A percentile compares a stretch with the other conserved stretches of the same genome.
These are phyloP conservation scores for Ceratocystis cubensis DNA, from an alignment of 2,329 filamentous ascomycete genomes.

Conservation along the genomic window DNA sequence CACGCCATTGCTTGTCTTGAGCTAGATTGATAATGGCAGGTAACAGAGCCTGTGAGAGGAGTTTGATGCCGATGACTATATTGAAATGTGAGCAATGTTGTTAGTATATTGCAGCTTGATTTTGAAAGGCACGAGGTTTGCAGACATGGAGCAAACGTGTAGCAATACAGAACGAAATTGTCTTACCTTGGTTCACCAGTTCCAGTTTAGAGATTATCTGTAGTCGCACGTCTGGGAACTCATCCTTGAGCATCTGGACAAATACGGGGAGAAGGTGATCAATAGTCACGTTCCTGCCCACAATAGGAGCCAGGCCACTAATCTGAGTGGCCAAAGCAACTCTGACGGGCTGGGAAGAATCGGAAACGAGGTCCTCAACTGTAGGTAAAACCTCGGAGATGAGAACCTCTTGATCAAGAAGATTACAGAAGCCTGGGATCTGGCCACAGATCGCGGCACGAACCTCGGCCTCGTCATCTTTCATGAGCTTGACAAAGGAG, in stretches of 20 bases:
- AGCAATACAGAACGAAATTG: not conserved
- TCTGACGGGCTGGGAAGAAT: slow-evolving; percentile 91
- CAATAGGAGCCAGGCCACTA: slow-evolving; percentile 86
- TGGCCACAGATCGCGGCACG: slow-evolving; percentile 93
- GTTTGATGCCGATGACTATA: slow-evolving; percentile 88
- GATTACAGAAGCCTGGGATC: slow-evolving; percentile 88
- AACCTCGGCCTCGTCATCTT: slow-evolving; percentile 96
- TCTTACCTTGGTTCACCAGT: slow-evolving; percentile 79
- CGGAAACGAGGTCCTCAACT: slow-evolving; percentile 89
- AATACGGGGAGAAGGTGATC: slow-evolving; percentile 90
- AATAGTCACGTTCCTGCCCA: slow-evolving; percentile 90
- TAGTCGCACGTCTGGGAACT: slow-evolving; percentile 92
- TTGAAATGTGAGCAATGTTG: not conserved
- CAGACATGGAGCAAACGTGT: not conserved
- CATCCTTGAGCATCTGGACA: slow-evolving; percentile 97
- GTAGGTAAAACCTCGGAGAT: slow-evolving; percentile 94
- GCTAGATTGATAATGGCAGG: slow-evolving; percentile 95
- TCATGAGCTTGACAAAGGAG: slow-evolving; percentile 92
- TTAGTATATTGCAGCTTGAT: not conserved
- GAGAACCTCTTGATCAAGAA: slow-evolving; percentile 77
- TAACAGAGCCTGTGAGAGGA: slow-evolving; percentile 88
- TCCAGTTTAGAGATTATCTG: slow-evolving; percentile 99
- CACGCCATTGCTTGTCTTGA: slow-evolving; percentile 98
- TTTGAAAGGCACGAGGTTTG: not conserved
- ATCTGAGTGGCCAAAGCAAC: slow-evolving; percentile 93